Conservation (phyloP, 2,329 filamentous ascomycete species). For the Penicillium sp. region DNA sequence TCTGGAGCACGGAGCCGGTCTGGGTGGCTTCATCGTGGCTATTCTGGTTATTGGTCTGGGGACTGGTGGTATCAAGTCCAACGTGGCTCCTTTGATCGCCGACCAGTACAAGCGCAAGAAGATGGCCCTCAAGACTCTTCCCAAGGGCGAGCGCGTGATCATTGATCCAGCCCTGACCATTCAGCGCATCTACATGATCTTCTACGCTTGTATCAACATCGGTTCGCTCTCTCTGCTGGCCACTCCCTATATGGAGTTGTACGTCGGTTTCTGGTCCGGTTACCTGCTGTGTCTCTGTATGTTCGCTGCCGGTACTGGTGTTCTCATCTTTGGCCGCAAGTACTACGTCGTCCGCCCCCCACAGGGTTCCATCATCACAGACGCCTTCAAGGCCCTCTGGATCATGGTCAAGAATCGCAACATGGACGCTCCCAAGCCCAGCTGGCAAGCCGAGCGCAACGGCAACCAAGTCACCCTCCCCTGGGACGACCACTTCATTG, state of each 20-base stretch:
- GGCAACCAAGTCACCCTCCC: constrained; percentile 42
- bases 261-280: constrained; percentile 65
- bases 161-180: constrained; percentile 66
- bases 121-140: constrained; percentile 47
- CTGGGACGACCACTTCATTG: constrained; percentile 70
- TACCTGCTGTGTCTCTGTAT: constrained; percentile 62
- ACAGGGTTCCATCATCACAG: constrained; percentile 63
- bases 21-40: constrained; percentile 56
- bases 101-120: constrained; percentile 63
- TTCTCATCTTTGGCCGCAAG: constrained; percentile 50
- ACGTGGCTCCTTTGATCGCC: constrained; percentile 59
- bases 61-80: constrained; percentile 69
- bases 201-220: constrained; percentile 72
- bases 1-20: constrained; percentile 49
- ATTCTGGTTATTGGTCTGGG: constrained; percentile 64
- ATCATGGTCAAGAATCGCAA: constrained; percentile 54
- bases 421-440: constrained; percentile 65
- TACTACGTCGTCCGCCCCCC: constrained; percentile 50
- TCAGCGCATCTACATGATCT: constrained; percentile 70
- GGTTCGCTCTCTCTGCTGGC: constrained; percentile 67
- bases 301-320: constrained; percentile 60
- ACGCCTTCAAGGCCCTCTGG: constrained; percentile 62
- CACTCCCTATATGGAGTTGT: constrained; percentile 66
- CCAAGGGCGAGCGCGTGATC: constrained; percentile 57
- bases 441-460: constrained; percentile 57